Base-by-base conservation (phyloP, 139 green algal genomes). In the Coelastrella sp. region DNA sequence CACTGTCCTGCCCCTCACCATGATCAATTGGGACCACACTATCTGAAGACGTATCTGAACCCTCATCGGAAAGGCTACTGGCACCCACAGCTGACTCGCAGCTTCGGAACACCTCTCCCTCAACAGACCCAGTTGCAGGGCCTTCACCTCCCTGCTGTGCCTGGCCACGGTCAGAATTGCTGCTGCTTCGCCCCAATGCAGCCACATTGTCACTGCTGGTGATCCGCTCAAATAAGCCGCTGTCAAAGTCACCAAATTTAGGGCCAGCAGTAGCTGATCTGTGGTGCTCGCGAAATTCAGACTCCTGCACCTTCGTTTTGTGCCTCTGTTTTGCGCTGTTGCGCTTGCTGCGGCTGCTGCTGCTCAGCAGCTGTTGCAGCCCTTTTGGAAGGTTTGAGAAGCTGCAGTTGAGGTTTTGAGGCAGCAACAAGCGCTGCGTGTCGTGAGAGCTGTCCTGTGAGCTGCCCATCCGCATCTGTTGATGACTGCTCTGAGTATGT, bases 331-430 rank as follows among this genome's bases (percentile, higher is more conserved):
- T 56, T 4, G 22, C 74, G 65, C 78, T 85, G 59, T 58, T 59
- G 25, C 58, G 22, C 7, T 27, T 49, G 58, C 75, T 79, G 61
- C 87, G 10, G 58, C 58, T 49, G 9, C 86, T 63, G 74, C 66
- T 87, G 68, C 61, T 90, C 17, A 90, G 87, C 76, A 90, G 49
- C 61, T 86, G 22, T 61, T 85, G 87, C 61, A 90, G 65, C 12
- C 73, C 25, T 25, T 78, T 60, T 5, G 87, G 87, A 82, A 90
- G 78, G 76, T 78, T 78, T 22, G 61, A 65, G 15, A 85, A 90
- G 87, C 87, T 90, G 76, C 27, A 72, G 87, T 76, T 86, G 63
- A 65, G 86, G n/a, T 27, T 63, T 4, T 63, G 78, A 7, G 76
- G 81, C 63, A 76, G 63, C 76, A 79, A 35, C 59, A 86, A 12